Evolutionary conservation across 495 filamentous ascomycete genomes (phyloP).

Genomic region (Aspergillus leporis): DNA sequence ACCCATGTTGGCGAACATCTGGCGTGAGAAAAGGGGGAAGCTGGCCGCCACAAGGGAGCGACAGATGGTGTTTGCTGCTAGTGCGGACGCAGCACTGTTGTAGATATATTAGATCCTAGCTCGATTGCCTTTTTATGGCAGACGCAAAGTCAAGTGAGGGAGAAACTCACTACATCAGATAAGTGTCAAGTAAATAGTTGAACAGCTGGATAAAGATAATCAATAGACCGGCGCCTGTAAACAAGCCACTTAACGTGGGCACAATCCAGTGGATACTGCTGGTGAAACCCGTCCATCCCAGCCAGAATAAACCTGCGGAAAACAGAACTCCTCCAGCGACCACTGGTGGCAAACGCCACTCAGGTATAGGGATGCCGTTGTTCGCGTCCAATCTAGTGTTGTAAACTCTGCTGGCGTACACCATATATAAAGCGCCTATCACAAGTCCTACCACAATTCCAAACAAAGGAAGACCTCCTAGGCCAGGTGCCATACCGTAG

Average conservation of each 20-base stretch:
- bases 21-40: constrained; percentile 66
- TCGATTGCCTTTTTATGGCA: constrained; percentile 2
- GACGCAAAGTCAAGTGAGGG: neutral
- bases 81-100: constrained; percentile 61
- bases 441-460: constrained; percentile 57
- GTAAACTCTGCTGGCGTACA: neutral
- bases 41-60: constrained; percentile 57
- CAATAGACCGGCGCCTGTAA: constrained; percentile 44
- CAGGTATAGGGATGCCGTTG: constrained; percentile 48
- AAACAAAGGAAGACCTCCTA: constrained; percentile 58
- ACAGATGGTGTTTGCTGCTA: constrained; percentile 70
- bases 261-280: constrained; percentile 56
- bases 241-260: constrained; percentile 48
- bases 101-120: constrained; percentile 8
- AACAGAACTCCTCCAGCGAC: constrained; percentile 46
- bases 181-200: constrained; percentile 54
- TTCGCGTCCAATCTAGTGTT: constrained; percentile 31
- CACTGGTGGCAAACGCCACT: constrained; percentile 57
- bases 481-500: constrained; percentile 51
- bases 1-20: constrained; percentile 77
- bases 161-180: constrained; percentile 8
- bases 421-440: constrained; percentile 44
- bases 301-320: constrained; percentile 56
- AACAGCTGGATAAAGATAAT: constrained; percentile 50
- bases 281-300: constrained; percentile 58